Percentiles rank a stretch among this genome's conserved stretches.
phyloP scores from a whole-genome alignment of 2,329 filamentous ascomycete species.

The Teratosphaeria epicoccoides region DNA sequence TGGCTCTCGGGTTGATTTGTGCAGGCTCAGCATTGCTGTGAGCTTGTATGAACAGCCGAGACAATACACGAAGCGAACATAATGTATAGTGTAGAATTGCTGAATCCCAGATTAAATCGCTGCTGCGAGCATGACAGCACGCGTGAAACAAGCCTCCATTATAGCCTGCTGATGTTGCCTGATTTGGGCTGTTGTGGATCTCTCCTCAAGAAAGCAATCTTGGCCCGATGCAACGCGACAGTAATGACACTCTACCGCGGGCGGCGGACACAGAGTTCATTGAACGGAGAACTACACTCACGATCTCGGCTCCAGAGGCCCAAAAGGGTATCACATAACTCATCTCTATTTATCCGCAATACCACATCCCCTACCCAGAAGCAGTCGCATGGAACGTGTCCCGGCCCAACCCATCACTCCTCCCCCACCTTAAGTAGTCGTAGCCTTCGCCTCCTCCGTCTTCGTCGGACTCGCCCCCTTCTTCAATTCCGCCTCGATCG shows the following conservation, averaged over 20 bases:
- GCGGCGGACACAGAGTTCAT: too few species aligned
- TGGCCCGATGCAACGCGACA: too few species aligned
- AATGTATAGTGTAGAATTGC: not conserved
- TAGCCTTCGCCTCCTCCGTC: not conserved
- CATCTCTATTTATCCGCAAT: not conserved
- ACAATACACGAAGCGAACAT: not conserved
- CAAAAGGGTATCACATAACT: constrained; percentile 1
- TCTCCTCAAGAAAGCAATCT: too few species aligned
- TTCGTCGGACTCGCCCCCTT: constrained; percentile 5
- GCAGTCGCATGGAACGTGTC: too few species aligned
- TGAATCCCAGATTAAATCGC: not conserved
- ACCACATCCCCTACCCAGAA: not conserved
- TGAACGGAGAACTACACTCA: too few species aligned
- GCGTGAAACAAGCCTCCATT: too few species aligned
- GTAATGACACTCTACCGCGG: too few species aligned
- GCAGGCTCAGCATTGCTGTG: not conserved
- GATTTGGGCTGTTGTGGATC: not conserved
- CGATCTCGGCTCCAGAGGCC: too few species aligned
- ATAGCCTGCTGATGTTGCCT: not conserved
- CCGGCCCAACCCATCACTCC: not conserved
- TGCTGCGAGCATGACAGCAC: too few species aligned
- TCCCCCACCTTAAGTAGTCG: not conserved
- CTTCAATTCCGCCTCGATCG: constrained; percentile 25
- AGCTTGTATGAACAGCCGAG: not conserved
- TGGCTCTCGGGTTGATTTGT: not conserved